Percentiles rank a stretch among this genome's conserved stretches.
Evolutionary conservation across 441 rosid genomes (phyloP).

Genomic region (Breynia disticha): DNA sequence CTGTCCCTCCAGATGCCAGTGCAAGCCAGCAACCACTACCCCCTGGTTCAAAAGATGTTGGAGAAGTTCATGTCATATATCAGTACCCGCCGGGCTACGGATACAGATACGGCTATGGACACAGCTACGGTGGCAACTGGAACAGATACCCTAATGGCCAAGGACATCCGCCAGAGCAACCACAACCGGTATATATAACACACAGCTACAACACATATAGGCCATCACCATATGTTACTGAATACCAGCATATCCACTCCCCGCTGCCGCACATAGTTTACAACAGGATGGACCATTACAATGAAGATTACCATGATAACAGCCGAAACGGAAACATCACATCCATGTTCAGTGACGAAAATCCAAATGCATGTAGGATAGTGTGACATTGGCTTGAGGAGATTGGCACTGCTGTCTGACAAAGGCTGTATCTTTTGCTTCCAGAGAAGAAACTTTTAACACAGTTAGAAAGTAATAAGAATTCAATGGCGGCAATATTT

Average conservation of each 20-base stretch:
- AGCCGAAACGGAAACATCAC: constrained; percentile 41
- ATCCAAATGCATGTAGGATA: constrained; percentile 59
- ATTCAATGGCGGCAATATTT: constrained; percentile 16
- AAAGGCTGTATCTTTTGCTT: constrained; percentile 11
- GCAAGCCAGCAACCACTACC: constrained; percentile 26
- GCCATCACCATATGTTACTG: constrained; percentile 55
- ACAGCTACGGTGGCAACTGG: constrained; percentile 23
- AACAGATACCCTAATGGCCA: constrained; percentile 21
- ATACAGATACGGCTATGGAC: constrained; percentile 27
- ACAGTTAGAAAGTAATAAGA: constrained; percentile 6
- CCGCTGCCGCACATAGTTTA: constrained; percentile 29
- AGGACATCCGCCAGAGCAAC: constrained; percentile 21
- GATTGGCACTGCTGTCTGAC: neutral
- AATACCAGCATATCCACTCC: constrained; percentile 33
- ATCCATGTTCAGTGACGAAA: constrained; percentile 65
- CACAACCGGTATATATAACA: constrained; percentile 28
- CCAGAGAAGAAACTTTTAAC: constrained; percentile 9
- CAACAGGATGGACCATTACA: constrained; percentile 31
- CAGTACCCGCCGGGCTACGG: constrained; percentile 41
- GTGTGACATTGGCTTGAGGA: constrained; percentile 23
- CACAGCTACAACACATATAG: constrained; percentile 56
- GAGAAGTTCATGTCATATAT: constrained; percentile 39
- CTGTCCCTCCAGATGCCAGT: constrained; percentile 21
- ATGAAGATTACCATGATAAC: constrained; percentile 25
- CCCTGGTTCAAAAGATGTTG: constrained; percentile 35